phyloP scores from a whole-genome alignment of 2,329 filamentous ascomycete species.

The Drechslerella coelobrocha region DNA sequence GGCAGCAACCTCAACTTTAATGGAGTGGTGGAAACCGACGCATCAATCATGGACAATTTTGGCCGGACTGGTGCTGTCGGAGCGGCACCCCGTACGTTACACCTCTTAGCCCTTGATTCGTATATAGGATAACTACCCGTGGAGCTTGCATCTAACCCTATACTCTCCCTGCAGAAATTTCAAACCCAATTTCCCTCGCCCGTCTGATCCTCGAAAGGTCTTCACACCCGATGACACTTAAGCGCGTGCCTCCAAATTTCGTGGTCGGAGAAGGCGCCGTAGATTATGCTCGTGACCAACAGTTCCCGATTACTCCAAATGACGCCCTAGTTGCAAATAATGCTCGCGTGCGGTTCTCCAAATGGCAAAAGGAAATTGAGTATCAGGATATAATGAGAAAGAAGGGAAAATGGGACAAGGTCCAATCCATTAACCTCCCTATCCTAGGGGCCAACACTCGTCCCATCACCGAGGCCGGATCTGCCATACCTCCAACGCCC shows the following conservation, averaged over 20 bases:
- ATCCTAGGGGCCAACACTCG: constrained; percentile 17
- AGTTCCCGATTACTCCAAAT: constrained; percentile 74
- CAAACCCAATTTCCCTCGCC: constrained; percentile 88
- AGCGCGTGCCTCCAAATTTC: constrained; percentile 89
- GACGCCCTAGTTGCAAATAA: constrained; percentile 80
- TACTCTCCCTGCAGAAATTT: constrained; percentile 70
- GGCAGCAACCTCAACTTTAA: constrained; percentile 93
- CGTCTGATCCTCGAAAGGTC: constrained; percentile 81
- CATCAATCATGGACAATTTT: constrained; percentile 86
- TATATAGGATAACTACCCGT: neutral
- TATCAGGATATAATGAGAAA: constrained; percentile 72
- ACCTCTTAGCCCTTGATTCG: neutral
- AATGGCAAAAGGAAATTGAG: constrained; percentile 70
- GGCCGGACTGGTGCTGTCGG: constrained; percentile 93
- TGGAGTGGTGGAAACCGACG: constrained; percentile 91
- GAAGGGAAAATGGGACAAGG: constrained; percentile 56
- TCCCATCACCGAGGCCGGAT: constrained; percentile 33
- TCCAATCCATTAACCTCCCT: constrained; percentile 38
- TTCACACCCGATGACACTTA: constrained; percentile 77
- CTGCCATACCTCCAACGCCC: constrained; percentile 21
- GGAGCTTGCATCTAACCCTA: constrained; percentile 25
- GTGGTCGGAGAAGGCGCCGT: constrained; percentile 84
- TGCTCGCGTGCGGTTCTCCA: constrained; percentile 77
- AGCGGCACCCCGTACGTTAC: constrained; percentile 78
- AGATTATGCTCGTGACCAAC: constrained; percentile 81